Conservation (phyloP, 345 rosid genomes). For the Syzygium jambos region DNA sequence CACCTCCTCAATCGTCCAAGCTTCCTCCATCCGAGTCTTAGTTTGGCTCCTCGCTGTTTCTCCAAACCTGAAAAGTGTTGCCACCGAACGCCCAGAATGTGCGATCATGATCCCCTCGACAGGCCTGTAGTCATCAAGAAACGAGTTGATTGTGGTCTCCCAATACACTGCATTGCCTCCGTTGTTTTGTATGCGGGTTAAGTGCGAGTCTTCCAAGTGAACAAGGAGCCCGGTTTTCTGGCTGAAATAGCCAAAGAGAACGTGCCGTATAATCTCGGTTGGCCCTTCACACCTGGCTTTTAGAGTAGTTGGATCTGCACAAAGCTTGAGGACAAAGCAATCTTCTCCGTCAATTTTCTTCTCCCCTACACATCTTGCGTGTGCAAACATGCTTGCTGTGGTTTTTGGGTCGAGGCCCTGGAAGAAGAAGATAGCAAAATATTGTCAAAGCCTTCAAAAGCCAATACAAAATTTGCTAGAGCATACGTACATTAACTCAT, state of each 20-base stretch:
- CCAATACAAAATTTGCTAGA: background rate
- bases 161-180: constrained; percentile 24
- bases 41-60: constrained; percentile 19
- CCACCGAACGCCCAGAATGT: constrained; percentile 21
- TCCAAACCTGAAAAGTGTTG: constrained; percentile 20
- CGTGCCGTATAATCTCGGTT: constrained; percentile 14
- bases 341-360: constrained; percentile 16
- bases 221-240: constrained; percentile 20
- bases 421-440: background rate
- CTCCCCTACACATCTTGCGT: constrained; percentile 19
- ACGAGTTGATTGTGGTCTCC: constrained; percentile 24
- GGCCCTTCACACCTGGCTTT: constrained; percentile 25
- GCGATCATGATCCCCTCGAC: constrained; percentile 21
- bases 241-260: constrained; percentile 24
- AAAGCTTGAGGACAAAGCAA: constrained; percentile 23
- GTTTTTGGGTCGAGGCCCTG: constrained; percentile 27
- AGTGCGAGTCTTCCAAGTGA: constrained; percentile 23
- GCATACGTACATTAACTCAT: background rate
- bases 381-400: constrained; percentile 18
- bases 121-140: constrained; percentile 17
- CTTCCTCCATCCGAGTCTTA: constrained; percentile 22
- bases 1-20: constrained; percentile 24
- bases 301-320: constrained; percentile 17
- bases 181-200: constrained; percentile 19
- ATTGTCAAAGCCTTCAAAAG: background rate